Evolutionary conservation across 176 grass and related monocot species (phyloP).

Genomic region (Bonia amplexicaulis): DNA sequence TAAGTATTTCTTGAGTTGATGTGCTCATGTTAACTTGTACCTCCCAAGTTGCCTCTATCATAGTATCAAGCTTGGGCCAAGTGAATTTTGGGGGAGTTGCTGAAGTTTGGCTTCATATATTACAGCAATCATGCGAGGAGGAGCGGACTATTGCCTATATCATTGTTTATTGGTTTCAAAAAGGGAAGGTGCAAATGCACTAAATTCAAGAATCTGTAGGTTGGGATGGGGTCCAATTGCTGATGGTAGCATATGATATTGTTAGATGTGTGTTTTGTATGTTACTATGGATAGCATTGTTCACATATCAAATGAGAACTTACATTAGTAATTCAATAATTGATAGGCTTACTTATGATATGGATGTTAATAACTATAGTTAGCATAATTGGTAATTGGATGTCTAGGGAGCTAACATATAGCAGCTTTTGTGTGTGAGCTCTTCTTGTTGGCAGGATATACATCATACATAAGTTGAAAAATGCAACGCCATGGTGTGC

Average conservation of each 20-base stretch:
- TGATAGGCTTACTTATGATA: neutral
- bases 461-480: neutral
- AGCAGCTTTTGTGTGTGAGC: neutral
- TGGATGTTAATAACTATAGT: slow-evolving; percentile 9
- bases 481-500: neutral
- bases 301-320: neutral
- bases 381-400: neutral
- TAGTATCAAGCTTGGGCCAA: slow-evolving; percentile 29
- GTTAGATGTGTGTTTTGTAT: slow-evolving; percentile 4
- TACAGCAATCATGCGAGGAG: slow-evolving; percentile 12
- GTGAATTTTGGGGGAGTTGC: slow-evolving; percentile 28
- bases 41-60: slow-evolving; percentile 27
- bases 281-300: neutral
- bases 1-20: slow-evolving; percentile 27
- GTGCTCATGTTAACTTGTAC: neutral
- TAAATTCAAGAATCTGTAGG: slow-evolving; percentile 15
- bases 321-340: neutral
- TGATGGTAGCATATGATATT: neutral
- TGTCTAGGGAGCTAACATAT: neutral
- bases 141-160: neutral
- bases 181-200: neutral
- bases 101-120: slow-evolving; percentile 15
- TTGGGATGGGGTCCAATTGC: neutral
- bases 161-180: neutral
- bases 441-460: slow-evolving; percentile 21